Conservation (phyloP, 2,329 filamentous ascomycete genomes). For the Xylariales sp. region DNA sequence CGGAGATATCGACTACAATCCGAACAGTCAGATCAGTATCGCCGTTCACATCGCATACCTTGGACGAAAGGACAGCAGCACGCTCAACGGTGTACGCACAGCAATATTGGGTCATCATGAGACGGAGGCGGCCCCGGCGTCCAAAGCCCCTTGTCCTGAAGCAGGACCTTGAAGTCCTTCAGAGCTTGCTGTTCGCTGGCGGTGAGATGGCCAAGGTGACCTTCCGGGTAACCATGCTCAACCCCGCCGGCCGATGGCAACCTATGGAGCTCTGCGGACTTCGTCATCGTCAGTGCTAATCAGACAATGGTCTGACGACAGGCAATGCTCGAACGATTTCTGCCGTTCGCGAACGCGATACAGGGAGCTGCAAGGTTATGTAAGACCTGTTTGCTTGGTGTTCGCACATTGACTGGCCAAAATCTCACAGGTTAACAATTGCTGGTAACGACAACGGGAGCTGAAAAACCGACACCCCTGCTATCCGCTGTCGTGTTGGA, state of each 20-base stretch:
- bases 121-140: slow-evolving; percentile 51
- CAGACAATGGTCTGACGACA: too few relatives aligned
- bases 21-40: slow-evolving; percentile 11
- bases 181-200: slow-evolving; percentile 64
- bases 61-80: too few relatives aligned
- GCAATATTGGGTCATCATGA: slow-evolving; percentile 68
- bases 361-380: too few relatives aligned
- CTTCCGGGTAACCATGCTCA: slow-evolving; percentile 58
- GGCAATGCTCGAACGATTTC: too few relatives aligned
- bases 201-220: slow-evolving; percentile 77
- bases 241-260: slow-evolving; percentile 27
- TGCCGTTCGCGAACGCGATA: too few relatives aligned
- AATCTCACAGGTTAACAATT: too few relatives aligned
- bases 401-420: too few relatives aligned
- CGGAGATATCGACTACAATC: slow-evolving; percentile 73
- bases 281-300: slow-evolving; percentile 18
- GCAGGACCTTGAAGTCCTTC: slow-evolving; percentile 64
- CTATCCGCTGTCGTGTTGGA: too few relatives aligned
- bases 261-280: slow-evolving; percentile 20
- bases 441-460: too few relatives aligned
- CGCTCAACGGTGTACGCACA: too few relatives aligned
- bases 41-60: too few relatives aligned
- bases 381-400: too few relatives aligned
- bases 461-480: neutral
- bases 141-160: slow-evolving; percentile 62